Evolutionary conservation across 441 rosid genomes (phyloP).

Genomic region (Sinapis alba): DNA sequence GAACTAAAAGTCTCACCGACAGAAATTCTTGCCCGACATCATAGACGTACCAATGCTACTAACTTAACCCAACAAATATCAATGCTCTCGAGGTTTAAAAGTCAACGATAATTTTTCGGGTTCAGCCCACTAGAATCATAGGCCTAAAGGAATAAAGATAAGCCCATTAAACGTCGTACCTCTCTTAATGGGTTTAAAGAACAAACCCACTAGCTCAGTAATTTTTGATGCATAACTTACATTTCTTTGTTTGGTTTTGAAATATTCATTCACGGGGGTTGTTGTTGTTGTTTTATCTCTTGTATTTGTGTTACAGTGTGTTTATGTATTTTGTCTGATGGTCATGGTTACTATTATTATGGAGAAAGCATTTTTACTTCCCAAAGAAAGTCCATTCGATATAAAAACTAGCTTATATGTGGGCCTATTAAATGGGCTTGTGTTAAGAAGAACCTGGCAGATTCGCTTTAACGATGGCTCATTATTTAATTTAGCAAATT

Average conservation of each 20-base stretch:
- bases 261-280: background rate
- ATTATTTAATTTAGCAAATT: background rate
- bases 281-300: background rate
- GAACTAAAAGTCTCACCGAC: too few relatives aligned
- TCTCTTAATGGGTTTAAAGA: background rate
- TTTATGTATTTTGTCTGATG: conserved; percentile 22
- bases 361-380: background rate
- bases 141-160: background rate
- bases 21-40: too few relatives aligned
- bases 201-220: conserved; percentile 13
- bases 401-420: background rate
- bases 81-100: too few relatives aligned
- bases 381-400: background rate
- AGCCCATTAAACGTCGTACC: background rate
- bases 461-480: background rate
- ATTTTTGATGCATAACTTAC: conserved; percentile 4
- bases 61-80: too few relatives aligned
- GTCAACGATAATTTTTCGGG: background rate
- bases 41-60: too few relatives aligned
- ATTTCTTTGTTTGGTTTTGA: conserved; percentile 5
- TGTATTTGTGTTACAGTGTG: conserved; percentile 9
- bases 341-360: background rate
- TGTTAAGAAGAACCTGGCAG: background rate
- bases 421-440: conserved; percentile 13
- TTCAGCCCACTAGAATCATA: background rate